A percentile compares a stretch with the other conserved stretches of the same genome.
phyloP scores from a whole-genome alignment of 371 early-diverging fungal species.

The Mortierella sp. region DNA sequence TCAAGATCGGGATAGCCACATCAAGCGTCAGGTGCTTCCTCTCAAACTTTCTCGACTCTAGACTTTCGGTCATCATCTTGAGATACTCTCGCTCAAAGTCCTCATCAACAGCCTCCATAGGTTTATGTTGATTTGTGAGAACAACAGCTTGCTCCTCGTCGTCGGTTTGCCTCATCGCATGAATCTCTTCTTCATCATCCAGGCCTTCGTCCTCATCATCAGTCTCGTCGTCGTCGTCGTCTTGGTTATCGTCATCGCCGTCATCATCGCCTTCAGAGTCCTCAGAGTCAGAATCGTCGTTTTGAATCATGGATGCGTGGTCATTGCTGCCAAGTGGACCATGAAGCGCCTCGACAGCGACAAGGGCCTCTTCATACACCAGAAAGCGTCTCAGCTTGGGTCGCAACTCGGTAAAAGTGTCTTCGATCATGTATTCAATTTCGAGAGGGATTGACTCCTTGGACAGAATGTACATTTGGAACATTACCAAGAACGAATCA shows the following conservation, averaged over 20 bases:
- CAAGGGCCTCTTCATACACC: slow-evolving; percentile 86
- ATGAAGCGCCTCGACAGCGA: slow-evolving; percentile 68
- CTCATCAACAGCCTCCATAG: slow-evolving; percentile 69
- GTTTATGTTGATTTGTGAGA: slow-evolving; percentile 64
- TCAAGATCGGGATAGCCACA: slow-evolving; percentile 84
- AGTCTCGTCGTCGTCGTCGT: slow-evolving; percentile 53
- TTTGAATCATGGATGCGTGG: slow-evolving; percentile 13
- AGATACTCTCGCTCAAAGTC: slow-evolving; percentile 85
- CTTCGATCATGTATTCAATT: slow-evolving; percentile 88
- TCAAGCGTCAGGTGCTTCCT: slow-evolving; percentile 81
- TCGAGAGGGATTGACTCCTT: slow-evolving; percentile 91
- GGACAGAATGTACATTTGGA: slow-evolving; percentile 90
- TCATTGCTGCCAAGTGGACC: slow-evolving; percentile 58
- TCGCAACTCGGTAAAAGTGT: slow-evolving; percentile 82
- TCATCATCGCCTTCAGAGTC: slow-evolving; percentile 65
- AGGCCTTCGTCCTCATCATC: slow-evolving; percentile 53
- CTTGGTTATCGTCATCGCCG: slow-evolving; percentile 58
- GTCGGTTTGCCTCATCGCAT: slow-evolving; percentile 52
- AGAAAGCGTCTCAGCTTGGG: slow-evolving; percentile 71
- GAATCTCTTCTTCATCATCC: slow-evolving; percentile 31
- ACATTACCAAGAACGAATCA: slow-evolving; percentile 80
- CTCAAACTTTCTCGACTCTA: slow-evolving; percentile 85
- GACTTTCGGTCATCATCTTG: slow-evolving; percentile 85
- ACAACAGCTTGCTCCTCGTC: slow-evolving; percentile 73
- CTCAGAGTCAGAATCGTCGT: slow-evolving; percentile 62